These are phyloP conservation scores for Acorus calamus DNA, from an alignment of 106 monocot species.

Conservation along the genomic window DNA sequence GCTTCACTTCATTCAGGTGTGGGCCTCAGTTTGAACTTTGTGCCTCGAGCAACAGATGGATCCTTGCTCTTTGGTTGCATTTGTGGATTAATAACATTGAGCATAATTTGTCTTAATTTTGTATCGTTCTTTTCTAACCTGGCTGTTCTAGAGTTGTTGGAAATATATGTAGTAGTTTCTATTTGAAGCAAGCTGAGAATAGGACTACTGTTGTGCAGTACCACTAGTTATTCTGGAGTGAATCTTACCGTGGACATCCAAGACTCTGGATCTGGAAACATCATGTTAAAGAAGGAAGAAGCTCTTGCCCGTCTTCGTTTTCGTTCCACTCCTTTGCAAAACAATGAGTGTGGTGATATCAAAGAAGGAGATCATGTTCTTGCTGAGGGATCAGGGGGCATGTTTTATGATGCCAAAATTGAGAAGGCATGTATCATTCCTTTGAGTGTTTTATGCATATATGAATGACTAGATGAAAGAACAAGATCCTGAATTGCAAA, in stretches of 20 bases:
- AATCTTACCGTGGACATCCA: conserved; percentile 22
- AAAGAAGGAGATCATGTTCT: conserved; percentile 36
- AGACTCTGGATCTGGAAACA: conserved; percentile 25
- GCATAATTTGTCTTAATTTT: no score
- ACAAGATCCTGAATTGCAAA: no score
- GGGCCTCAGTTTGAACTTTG: no score
- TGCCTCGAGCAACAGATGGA: no score
- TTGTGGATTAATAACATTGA: no score
- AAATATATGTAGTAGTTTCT: background rate
- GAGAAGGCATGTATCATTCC: conserved; percentile 24
- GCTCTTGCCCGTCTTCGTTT: conserved; percentile 30
- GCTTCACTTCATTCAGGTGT: no score
- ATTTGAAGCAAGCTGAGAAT: background rate
- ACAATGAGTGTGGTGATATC: conserved; percentile 31
- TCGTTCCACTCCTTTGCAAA: conserved; percentile 41
- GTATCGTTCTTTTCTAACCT: no score
- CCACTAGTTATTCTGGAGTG: conserved; percentile 1
- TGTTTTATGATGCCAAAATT: conserved; percentile 38
- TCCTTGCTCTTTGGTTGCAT: no score
- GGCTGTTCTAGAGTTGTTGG: background rate
- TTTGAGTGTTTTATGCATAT: no score
- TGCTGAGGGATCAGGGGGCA: conserved; percentile 18
- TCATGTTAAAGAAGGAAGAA: conserved; percentile 37
- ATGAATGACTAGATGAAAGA: no score
- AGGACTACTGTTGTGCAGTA: conserved; percentile 15